phyloP scores from a whole-genome alignment of 2,329 filamentous ascomycete species.

The Aspergillus spinulosporus region DNA sequence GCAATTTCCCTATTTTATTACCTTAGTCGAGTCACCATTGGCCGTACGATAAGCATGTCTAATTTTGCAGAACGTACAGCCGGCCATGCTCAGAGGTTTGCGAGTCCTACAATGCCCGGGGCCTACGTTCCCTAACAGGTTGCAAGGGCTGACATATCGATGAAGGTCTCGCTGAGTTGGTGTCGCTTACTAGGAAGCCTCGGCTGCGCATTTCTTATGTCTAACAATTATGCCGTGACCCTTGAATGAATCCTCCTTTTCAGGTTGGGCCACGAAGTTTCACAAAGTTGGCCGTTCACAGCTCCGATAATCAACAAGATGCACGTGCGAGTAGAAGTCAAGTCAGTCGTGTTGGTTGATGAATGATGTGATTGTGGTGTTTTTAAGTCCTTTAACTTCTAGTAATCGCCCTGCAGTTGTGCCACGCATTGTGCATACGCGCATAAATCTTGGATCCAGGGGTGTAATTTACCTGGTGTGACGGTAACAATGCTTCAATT shows the following conservation, averaged over 20 bases:
- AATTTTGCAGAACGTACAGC: conserved; percentile 37
- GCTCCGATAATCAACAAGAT: not conserved
- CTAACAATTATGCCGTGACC: not conserved
- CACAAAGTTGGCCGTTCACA: not conserved
- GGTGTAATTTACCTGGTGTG: conserved; percentile 13
- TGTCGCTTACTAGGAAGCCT: not conserved
- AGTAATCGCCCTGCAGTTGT: conserved; percentile 4
- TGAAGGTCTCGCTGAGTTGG: conserved; percentile 22
- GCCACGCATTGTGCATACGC: too few species aligned
- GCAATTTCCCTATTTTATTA: conserved; percentile 32
- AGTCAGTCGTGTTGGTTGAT: too few species aligned
- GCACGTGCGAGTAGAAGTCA: too few species aligned
- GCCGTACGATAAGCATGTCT: conserved; percentile 20
- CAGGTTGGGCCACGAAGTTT: not conserved
- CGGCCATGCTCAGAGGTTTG: conserved; percentile 26
- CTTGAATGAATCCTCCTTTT: not conserved
- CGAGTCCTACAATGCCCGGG: conserved; percentile 43
- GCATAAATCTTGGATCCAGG: conserved; percentile 8
- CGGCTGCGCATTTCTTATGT: conserved; percentile 1
- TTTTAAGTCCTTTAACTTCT: not conserved
- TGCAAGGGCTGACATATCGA: conserved; percentile 20
- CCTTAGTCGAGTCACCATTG: conserved; percentile 32
- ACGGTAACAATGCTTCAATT: conserved; percentile 8
- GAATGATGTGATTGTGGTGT: too few species aligned
- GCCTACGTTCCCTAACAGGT: conserved; percentile 22